Conservation (phyloP, 805 yeast genomes). For the Ascoidea rubescens region DNA sequence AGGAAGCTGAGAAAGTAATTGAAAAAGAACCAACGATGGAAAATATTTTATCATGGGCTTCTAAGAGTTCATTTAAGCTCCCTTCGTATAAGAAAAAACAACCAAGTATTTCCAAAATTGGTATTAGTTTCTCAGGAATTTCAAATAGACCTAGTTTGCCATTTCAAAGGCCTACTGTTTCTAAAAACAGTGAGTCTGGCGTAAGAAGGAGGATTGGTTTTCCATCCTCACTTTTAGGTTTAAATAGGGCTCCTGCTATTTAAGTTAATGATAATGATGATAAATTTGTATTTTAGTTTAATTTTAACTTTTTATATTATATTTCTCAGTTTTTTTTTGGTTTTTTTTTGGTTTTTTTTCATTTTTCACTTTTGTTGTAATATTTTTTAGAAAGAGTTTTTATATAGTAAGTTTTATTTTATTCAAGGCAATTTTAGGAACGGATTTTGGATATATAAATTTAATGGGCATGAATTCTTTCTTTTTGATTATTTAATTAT, state of each 20-base stretch:
- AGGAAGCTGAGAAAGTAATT: neutral
- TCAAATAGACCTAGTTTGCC: neutral
- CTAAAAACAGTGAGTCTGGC: neutral
- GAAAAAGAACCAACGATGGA: neutral
- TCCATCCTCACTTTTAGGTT: neutral
- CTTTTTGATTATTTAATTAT: too few species aligned
- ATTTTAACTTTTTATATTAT: neutral
- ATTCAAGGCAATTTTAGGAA: neutral
- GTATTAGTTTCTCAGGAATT: neutral
- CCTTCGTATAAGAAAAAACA: neutral
- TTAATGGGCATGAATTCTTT: too few species aligned
- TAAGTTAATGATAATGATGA: neutral
- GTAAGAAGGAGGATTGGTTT: neutral
- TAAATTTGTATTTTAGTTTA: too few species aligned
- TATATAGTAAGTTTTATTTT: too few species aligned
- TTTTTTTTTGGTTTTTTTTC: neutral
- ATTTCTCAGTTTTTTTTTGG: neutral
- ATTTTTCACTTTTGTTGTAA: too few species aligned
- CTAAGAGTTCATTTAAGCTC: neutral
- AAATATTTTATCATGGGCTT: neutral
- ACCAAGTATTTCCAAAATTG: neutral
- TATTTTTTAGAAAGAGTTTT: neutral
- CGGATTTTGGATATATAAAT: too few species aligned
- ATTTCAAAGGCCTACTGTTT: neutral
- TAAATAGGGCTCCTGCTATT: too few species aligned